Conservation (phyloP, 2,329 filamentous ascomycete species). For the Biscogniauxia mediterranea region DNA sequence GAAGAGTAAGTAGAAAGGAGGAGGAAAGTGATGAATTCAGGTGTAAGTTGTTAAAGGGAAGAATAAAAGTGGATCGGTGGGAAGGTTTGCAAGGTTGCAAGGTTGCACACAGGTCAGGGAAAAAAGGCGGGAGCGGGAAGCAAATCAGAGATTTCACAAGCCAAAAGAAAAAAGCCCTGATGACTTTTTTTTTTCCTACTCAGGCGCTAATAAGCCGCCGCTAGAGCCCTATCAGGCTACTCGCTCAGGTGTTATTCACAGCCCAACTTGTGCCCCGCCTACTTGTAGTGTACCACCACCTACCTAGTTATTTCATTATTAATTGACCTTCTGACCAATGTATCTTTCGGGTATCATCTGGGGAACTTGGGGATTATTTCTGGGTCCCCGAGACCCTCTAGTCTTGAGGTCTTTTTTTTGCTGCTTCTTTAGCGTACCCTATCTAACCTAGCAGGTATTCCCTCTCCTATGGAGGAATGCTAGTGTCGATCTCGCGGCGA, state of each 20-base stretch:
- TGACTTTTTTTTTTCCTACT: neutral
- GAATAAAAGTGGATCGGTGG: neutral
- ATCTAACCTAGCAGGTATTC: neutral
- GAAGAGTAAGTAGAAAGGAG: conserved; percentile 1
- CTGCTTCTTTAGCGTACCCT: no score
- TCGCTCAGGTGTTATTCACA: neutral
- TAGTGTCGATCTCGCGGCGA: neutral
- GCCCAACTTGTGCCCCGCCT: neutral
- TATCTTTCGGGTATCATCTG: neutral
- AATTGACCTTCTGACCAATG: neutral
- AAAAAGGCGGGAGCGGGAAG: neutral
- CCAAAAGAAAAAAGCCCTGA: conserved; percentile 1
- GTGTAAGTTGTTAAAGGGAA: neutral
- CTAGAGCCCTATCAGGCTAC: neutral
- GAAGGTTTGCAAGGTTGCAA: neutral
- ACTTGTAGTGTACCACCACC: neutral
- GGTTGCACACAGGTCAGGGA: conserved; percentile 2
- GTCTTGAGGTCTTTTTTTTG: no score
- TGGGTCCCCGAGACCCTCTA: no score
- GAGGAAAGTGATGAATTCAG: conserved; percentile 7
- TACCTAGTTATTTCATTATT: neutral
- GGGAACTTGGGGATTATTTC: neutral
- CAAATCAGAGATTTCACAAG: conserved; percentile 4
- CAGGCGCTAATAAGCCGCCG: neutral
- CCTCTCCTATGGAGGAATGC: neutral